phyloP scores from a whole-genome alignment of 768 basidiomycete species.

The Cystobasidium tubakii region DNA sequence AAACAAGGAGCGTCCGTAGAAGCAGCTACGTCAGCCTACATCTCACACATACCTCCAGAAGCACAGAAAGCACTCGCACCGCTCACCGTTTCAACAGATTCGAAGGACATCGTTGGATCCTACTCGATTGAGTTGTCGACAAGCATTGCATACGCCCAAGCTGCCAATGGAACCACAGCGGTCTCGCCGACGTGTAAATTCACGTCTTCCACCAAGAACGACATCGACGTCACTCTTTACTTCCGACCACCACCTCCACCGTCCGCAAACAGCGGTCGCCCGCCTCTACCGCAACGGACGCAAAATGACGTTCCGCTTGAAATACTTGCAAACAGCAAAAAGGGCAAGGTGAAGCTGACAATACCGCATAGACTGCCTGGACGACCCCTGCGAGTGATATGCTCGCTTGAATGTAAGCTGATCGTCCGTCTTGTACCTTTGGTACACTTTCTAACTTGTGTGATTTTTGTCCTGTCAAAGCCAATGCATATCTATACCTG shows the following conservation, averaged over 20 bases:
- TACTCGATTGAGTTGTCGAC: slow-evolving; percentile 26
- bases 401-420: slow-evolving; percentile 3
- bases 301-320: slow-evolving; percentile 24
- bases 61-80: slow-evolving; percentile 35
- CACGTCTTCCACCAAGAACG: neutral
- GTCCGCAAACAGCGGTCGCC: neutral
- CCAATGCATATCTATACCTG: slow-evolving; percentile 21
- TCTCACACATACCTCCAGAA: slow-evolving; percentile 14
- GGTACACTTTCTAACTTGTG: neutral
- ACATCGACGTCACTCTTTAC: slow-evolving; percentile 33
- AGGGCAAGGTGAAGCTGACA: slow-evolving; percentile 16
- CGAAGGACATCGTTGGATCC: slow-evolving; percentile 22
- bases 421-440: too few species aligned
- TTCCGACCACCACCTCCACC: slow-evolving; percentile 17
- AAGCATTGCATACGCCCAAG: neutral
- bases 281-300: slow-evolving; percentile 9
- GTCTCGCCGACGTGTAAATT: slow-evolving; percentile 18
- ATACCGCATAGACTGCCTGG: slow-evolving; percentile 17
- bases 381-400: slow-evolving; percentile 15
- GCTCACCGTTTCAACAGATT: slow-evolving; percentile 12
- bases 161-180: neutral
- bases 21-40: neutral
- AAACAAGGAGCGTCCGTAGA: neutral
- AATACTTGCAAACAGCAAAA: slow-evolving; percentile 23
- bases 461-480: neutral